Evolutionary conservation across 495 filamentous ascomycete species (phyloP).

Genomic region (Talaromyces nanjingensis): DNA sequence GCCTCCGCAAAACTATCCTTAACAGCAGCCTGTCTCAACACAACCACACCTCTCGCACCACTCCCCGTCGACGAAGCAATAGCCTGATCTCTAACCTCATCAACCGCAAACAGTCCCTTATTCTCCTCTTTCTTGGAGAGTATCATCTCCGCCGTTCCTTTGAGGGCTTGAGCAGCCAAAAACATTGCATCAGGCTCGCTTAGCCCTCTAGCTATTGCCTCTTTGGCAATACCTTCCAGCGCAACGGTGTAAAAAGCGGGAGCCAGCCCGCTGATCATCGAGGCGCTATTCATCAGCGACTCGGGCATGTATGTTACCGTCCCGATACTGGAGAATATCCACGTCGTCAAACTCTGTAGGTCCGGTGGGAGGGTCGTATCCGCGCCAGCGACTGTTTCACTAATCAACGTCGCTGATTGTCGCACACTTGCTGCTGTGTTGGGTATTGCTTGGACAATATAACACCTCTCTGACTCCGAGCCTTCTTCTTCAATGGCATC

Average conservation of each 20-base stretch:
- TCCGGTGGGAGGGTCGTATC: conserved; percentile 7
- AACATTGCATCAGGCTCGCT: conserved; percentile 28
- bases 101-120: conserved; percentile 8
- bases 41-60: background rate
- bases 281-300: conserved; percentile 22
- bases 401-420: conserved; percentile 23
- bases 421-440: conserved; percentile 29
- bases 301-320: conserved; percentile 22
- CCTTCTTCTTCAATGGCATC: conserved; percentile 3
- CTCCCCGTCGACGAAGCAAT: conserved; percentile 6
- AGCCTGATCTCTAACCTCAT: conserved; percentile 6
- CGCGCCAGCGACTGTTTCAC: conserved; percentile 19
- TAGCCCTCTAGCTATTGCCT: conserved; percentile 30
- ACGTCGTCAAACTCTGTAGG: conserved; percentile 14
- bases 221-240: conserved; percentile 33
- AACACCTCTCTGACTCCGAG: conserved; percentile 5
- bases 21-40: conserved; percentile 5
- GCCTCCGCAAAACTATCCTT: conserved; percentile 8
- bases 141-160: conserved; percentile 23
- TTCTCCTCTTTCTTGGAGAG: conserved; percentile 8
- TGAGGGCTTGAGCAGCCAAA: conserved; percentile 24
- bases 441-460: conserved; percentile 26
- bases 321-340: conserved; percentile 25
- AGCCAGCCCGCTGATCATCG: conserved; percentile 26
- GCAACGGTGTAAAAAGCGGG: conserved; percentile 27